Percentiles rank a stretch among this genome's conserved stretches.
phyloP scores from a whole-genome alignment of 2,329 filamentous ascomycete genomes.

The Aureobasidium sp. region DNA sequence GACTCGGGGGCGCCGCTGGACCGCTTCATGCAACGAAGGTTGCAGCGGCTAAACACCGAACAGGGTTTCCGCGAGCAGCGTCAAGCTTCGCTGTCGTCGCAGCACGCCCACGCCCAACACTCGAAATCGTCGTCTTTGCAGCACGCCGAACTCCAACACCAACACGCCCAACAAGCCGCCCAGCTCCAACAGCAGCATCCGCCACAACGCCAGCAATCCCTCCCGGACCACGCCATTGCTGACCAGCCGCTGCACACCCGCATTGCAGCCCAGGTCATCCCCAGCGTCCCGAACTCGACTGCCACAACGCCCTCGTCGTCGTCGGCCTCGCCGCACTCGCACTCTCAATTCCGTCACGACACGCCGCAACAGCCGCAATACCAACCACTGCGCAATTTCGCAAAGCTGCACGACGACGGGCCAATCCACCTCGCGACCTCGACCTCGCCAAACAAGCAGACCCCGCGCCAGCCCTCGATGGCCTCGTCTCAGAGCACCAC shows the following conservation, averaged over 20 bases:
- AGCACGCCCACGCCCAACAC: not conserved
- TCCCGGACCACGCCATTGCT: not conserved
- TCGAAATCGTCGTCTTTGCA: slow-evolving; percentile 9
- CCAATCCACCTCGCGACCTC: slow-evolving; percentile 1
- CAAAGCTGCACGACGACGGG: slow-evolving; percentile 11
- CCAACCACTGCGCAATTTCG: not conserved
- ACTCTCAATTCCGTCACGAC: slow-evolving; percentile 10
- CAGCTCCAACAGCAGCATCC: not conserved
- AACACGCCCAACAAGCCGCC: not conserved
- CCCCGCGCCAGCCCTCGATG: slow-evolving; percentile 8
- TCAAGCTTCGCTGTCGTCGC: slow-evolving; percentile 14
- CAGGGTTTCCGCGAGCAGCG: slow-evolving; percentile 33
- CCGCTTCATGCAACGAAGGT: slow-evolving; percentile 31
- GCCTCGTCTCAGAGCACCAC: slow-evolving; percentile 6
- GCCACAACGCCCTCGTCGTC: slow-evolving; percentile 15
- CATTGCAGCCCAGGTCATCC: slow-evolving; percentile 1
- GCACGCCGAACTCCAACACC: slow-evolving; percentile 24
- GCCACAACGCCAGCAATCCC: not conserved
- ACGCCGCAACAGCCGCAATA: slow-evolving; percentile 12
- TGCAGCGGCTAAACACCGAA: slow-evolving; percentile 34
- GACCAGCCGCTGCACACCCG: slow-evolving; percentile 2
- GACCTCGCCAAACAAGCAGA: not conserved
- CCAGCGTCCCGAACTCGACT: slow-evolving; percentile 15
- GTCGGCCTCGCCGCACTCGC: not conserved
- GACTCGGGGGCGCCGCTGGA: slow-evolving; percentile 29